These are phyloP conservation scores for Taphrina wiesneri DNA, from an alignment of 1,139 yeast genomes.

Conservation along the genomic window DNA sequence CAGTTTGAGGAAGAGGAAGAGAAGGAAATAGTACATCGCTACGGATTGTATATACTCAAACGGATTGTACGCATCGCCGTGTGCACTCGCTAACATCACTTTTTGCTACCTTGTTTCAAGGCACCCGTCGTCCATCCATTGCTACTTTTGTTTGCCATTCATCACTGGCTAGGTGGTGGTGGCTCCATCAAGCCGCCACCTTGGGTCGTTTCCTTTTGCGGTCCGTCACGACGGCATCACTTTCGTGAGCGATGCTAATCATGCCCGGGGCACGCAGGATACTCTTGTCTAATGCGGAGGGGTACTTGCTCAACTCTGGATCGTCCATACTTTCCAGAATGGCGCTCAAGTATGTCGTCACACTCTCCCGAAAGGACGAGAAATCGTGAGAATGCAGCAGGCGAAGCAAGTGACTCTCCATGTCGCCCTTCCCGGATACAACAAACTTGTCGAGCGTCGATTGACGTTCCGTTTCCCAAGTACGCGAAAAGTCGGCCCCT, in stretches of 20 bases:
- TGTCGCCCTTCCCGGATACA: background rate
- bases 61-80: no score
- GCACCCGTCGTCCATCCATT: no score
- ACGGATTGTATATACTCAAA: no score
- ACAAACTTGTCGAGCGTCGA: background rate
- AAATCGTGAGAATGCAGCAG: background rate
- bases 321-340: constrained; percentile 1
- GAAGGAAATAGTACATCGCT: no score
- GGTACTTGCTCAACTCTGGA: constrained; percentile 1
- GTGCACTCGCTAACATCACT: no score
- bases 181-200: background rate
- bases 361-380: background rate
- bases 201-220: background rate
- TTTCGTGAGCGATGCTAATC: constrained; percentile 18
- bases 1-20: no score
- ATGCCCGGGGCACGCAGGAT: constrained; percentile 22
- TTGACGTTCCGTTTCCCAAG: background rate
- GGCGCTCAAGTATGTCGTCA: background rate
- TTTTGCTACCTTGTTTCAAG: no score
- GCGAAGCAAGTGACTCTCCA: background rate
- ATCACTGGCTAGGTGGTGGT: no score
- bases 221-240: background rate
- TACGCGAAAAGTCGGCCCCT: background rate
- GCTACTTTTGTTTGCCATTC: background rate
- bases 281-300: background rate